phyloP scores from a whole-genome alignment of 495 filamentous ascomycete genomes.

The Neurospora discreta region DNA sequence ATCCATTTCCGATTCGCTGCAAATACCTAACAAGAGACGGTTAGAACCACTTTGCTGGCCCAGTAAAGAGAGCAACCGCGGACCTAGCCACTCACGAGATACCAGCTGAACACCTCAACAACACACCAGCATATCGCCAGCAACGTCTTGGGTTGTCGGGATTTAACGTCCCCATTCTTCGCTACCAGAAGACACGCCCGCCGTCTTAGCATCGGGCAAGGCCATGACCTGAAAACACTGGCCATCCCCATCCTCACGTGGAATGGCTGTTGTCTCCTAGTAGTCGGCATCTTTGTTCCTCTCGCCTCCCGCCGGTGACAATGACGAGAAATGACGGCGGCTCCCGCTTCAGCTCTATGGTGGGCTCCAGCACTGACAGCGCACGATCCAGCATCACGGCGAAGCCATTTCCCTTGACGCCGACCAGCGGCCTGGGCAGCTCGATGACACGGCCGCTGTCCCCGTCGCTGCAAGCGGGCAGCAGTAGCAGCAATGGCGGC shows the following conservation, averaged over 20 bases:
- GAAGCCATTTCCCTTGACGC: conserved; percentile 34
- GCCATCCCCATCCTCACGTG: conserved; percentile 4
- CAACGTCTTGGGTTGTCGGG: not conserved
- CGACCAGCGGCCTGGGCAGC: conserved; percentile 23
- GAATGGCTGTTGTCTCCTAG: conserved; percentile 16
- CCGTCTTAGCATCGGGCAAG: conserved; percentile 1
- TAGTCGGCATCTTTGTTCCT: conserved; percentile 14
- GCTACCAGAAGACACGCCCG: not conserved
- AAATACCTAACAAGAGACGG: not conserved
- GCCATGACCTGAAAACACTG: conserved; percentile 20
- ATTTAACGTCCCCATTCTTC: not conserved
- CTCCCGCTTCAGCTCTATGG: conserved; percentile 49
- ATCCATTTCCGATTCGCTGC: not conserved
- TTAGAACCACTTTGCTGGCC: not conserved
- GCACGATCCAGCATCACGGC: conserved; percentile 49
- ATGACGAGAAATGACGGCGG: conserved; percentile 50
- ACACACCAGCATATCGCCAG: not conserved
- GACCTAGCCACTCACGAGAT: not conserved
- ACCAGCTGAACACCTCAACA: not conserved
- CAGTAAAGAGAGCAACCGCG: not conserved
- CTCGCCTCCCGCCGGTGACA: conserved; percentile 25
- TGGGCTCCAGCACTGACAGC: conserved; percentile 50
- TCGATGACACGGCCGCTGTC: conserved; percentile 34
- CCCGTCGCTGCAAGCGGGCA: conserved; percentile 24
- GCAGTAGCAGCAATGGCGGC: not conserved